Evolutionary conservation across 2,329 filamentous ascomycete species (phyloP).

Genomic region (Hypocreales sp.): DNA sequence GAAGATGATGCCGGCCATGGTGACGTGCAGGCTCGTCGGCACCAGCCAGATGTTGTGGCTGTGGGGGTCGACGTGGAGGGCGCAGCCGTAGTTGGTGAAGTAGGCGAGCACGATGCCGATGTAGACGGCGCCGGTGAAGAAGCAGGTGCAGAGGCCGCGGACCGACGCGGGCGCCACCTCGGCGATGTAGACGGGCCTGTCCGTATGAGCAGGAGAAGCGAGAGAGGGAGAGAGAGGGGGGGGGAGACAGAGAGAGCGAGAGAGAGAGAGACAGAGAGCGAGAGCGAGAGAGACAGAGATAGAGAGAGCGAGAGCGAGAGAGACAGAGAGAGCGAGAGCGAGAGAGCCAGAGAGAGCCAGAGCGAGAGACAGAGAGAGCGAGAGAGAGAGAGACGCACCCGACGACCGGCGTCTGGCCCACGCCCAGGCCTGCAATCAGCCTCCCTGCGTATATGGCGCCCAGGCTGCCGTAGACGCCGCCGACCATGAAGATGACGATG

Average conservation of each 20-base stretch:
- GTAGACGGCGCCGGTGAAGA: slow-evolving; percentile 44
- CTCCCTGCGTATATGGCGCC: slow-evolving; percentile 47
- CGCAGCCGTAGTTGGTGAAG: slow-evolving; percentile 53
- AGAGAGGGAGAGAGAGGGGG: neutral
- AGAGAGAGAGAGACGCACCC: slow-evolving; percentile 23
- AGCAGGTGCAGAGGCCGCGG: slow-evolving; percentile 55
- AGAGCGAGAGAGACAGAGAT: too few relatives aligned
- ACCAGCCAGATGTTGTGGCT: slow-evolving; percentile 42
- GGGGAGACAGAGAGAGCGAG: too few relatives aligned
- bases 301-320: too few relatives aligned
- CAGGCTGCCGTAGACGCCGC: slow-evolving; percentile 32
- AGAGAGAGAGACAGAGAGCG: too few relatives aligned
- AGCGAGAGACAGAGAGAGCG: too few relatives aligned
- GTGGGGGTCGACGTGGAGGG: slow-evolving; percentile 30
- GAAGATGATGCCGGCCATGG: slow-evolving; percentile 60
- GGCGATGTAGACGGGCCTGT: slow-evolving; percentile 50
- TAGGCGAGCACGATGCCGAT: slow-evolving; percentile 66
- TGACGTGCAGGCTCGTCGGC: slow-evolving; percentile 61
- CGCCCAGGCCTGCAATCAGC: slow-evolving; percentile 50
- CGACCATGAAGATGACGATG: slow-evolving; percentile 41
- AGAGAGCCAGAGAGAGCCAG: too few relatives aligned
- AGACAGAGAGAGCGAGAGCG: too few relatives aligned
- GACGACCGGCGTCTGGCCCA: slow-evolving; percentile 52
- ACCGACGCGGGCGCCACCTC: slow-evolving; percentile 56
- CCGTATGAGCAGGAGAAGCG: neutral